Percentiles rank a stretch among this genome's conserved stretches.
phyloP scores from a whole-genome alignment of 345 rosid genomes.

The Pelargonium nanum region DNA sequence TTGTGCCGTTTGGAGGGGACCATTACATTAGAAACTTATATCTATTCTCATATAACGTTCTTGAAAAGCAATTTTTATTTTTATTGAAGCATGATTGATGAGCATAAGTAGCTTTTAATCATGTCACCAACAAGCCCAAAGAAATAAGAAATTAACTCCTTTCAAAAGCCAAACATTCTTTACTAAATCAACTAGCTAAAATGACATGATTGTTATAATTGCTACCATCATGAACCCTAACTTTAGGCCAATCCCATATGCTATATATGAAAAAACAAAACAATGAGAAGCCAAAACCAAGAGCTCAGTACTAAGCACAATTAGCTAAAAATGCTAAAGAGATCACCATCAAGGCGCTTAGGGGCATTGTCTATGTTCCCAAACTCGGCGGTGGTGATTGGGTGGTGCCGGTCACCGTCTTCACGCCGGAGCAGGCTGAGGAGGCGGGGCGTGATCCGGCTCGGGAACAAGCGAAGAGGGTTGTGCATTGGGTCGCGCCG shows the following conservation, averaged over 20 bases:
- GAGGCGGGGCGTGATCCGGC: conserved; percentile 37
- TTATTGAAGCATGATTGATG: not conserved
- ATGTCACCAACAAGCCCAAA: conserved; percentile 31
- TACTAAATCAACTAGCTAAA: not conserved
- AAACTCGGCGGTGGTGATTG: conserved; percentile 22
- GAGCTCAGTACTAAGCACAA: not conserved
- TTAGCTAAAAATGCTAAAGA: not conserved
- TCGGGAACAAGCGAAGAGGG: conserved; percentile 64
- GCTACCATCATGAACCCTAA: conserved; percentile 31
- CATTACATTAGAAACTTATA: too few species aligned
- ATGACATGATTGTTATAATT: conserved; percentile 30
- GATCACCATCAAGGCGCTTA: not conserved
- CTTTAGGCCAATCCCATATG: conserved; percentile 14
- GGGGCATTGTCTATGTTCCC: conserved; percentile 24
- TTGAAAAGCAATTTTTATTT: too few species aligned
- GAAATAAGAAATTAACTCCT: not conserved
- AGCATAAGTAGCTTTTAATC: conserved; percentile 21
- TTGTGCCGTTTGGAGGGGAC: too few species aligned
- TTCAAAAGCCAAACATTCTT: not conserved
- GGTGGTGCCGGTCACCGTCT: conserved; percentile 36
- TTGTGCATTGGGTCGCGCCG: conserved; percentile 45
- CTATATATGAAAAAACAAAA: conserved; percentile 2
- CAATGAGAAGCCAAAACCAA: not conserved
- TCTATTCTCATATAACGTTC: not conserved
- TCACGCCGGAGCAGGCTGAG: conserved; percentile 37